phyloP scores from a whole-genome alignment of 2,329 filamentous ascomycete genomes.

The Talaromyces sp. region DNA sequence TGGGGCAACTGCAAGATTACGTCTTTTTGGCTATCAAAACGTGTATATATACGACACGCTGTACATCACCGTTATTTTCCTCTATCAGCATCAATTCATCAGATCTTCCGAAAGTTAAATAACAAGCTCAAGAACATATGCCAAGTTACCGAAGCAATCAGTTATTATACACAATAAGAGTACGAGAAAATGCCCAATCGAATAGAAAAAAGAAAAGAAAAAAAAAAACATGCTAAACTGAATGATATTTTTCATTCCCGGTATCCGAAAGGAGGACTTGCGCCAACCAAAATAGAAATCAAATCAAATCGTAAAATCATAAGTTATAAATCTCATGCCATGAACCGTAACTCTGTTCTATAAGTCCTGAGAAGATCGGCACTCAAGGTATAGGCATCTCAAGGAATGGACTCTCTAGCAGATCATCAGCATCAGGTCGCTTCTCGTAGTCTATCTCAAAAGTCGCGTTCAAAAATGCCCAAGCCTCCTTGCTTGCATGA shows the following conservation, averaged over 20 bases:
- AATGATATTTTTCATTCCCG: not conserved
- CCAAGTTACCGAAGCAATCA: not conserved
- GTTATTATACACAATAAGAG: not conserved
- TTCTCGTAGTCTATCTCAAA: constrained; percentile 95
- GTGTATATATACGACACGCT: not conserved
- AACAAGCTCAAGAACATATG: not conserved
- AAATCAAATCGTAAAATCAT: not conserved
- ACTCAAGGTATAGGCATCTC: constrained; percentile 51
- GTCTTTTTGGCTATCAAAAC: not conserved
- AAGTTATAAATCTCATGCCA: not conserved
- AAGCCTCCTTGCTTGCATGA: constrained; percentile 75
- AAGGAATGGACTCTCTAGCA: constrained; percentile 79
- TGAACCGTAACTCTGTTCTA: not conserved
- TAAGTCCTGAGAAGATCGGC: not conserved
- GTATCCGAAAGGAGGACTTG: not conserved
- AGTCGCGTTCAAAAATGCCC: constrained; percentile 76
- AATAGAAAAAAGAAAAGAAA: not conserved
- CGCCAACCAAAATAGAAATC: not conserved
- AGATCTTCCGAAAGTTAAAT: not conserved
- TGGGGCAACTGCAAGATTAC: not conserved
- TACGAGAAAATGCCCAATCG: not conserved
- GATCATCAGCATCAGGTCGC: constrained; percentile 84
- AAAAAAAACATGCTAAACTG: not conserved
- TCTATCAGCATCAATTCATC: not conserved
- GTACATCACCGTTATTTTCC: not conserved